phyloP scores from a whole-genome alignment of 192 early-diverging fungal species.

The Backusella morwellensis region DNA sequence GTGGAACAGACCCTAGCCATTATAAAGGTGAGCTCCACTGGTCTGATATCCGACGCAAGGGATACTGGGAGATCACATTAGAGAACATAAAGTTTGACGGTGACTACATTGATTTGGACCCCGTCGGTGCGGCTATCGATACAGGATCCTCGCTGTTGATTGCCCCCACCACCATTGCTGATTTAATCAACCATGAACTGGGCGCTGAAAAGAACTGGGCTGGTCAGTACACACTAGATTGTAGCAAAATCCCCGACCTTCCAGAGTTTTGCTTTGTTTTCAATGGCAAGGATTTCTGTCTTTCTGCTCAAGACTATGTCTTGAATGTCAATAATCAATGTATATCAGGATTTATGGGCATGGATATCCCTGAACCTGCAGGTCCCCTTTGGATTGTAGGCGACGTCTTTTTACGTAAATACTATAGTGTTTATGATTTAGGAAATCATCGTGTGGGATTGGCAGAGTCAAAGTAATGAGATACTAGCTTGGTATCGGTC shows the following conservation, averaged over 20 bases:
- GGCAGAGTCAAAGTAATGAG: conserved; percentile 28
- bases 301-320: conserved; percentile 64
- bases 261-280: conserved; percentile 72
- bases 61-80: conserved; percentile 97
- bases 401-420: conserved; percentile 82
- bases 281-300: conserved; percentile 51
- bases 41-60: conserved; percentile 87
- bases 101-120: conserved; percentile 63
- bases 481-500: neutral
- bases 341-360: conserved; percentile 88
- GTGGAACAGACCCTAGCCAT: conserved; percentile 76
- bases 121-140: conserved; percentile 83
- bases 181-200: conserved; percentile 85
- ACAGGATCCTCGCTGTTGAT: conserved; percentile 90
- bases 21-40: conserved; percentile 73
- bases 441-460: conserved; percentile 74
- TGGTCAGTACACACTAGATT: conserved; percentile 86
- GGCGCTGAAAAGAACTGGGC: conserved; percentile 92
- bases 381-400: conserved; percentile 87
- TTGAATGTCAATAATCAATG: conserved; percentile 65
- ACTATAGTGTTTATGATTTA: conserved; percentile 70
- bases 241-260: conserved; percentile 73
- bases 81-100: conserved; percentile 77
- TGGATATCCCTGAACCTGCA: conserved; percentile 77
- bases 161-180: conserved; percentile 73